These are phyloP conservation scores for Phytophthora pini DNA, from an alignment of 352 stramenopile genomes.

Conservation along the genomic window DNA sequence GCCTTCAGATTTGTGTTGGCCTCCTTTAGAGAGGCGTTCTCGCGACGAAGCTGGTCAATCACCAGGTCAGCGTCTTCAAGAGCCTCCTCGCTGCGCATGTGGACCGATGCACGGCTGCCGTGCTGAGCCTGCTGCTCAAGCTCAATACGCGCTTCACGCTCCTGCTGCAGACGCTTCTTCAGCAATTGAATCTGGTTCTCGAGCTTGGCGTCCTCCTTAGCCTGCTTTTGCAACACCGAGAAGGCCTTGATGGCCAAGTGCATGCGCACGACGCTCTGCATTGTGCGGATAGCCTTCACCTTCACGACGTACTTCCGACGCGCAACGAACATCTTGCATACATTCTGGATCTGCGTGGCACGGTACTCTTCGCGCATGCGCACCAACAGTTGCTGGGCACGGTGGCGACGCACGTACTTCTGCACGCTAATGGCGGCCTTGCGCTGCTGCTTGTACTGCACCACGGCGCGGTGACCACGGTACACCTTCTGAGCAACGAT, in stretches of 20 bases:
- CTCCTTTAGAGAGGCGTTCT: constrained; percentile 87
- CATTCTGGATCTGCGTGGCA: constrained; percentile 84
- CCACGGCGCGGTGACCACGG: constrained; percentile 50
- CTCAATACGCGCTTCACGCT: constrained; percentile 86
- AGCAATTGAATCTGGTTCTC: constrained; percentile 95
- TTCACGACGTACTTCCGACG: constrained; percentile 70
- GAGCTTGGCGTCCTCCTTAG: constrained; percentile 95
- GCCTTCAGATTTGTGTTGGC: constrained; percentile 86
- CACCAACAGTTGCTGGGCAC: constrained; percentile 65
- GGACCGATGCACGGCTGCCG: constrained; percentile 71
- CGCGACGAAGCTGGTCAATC: constrained; percentile 84
- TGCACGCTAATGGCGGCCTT: constrained; percentile 68
- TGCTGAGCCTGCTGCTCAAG: constrained; percentile 75
- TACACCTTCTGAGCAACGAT: constrained; percentile 69
- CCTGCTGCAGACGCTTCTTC: constrained; percentile 92
- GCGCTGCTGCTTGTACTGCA: constrained; percentile 72
- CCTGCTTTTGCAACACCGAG: constrained; percentile 80
- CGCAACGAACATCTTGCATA: constrained; percentile 85
- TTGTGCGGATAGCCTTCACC: constrained; percentile 70
- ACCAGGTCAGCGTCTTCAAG: constrained; percentile 82
- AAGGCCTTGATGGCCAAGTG: constrained; percentile 81
- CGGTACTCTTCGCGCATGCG: constrained; percentile 69
- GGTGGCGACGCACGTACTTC: constrained; percentile 64
- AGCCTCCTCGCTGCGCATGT: constrained; percentile 82
- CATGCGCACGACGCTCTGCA: constrained; percentile 87